Conservation (phyloP, 495 filamentous ascomycete species). For the Penicillium cosmopolitanum region DNA sequence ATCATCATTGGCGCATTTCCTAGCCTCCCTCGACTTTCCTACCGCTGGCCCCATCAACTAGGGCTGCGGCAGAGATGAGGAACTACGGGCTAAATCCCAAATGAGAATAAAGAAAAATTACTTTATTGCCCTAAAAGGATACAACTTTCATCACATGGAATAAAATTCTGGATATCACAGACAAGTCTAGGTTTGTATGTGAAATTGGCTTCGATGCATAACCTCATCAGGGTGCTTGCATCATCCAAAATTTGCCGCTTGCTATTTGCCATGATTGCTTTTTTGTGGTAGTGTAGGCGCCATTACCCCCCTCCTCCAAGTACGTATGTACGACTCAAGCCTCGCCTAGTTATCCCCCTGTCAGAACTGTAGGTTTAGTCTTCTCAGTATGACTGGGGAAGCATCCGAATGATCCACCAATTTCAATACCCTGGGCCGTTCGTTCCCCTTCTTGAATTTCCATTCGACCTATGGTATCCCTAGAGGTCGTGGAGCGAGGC, state of each 20-base stretch:
- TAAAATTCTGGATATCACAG: neutral
- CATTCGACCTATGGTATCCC: conserved; percentile 23
- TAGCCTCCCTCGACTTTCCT: neutral
- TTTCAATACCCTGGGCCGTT: neutral
- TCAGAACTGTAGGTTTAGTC: no score
- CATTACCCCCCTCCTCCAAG: no score
- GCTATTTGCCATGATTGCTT: conserved; percentile 11
- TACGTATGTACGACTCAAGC: no score
- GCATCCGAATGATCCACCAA: neutral
- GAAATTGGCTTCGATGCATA: neutral
- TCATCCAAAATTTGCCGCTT: neutral
- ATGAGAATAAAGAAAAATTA: neutral
- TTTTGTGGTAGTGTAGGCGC: conserved; percentile 1
- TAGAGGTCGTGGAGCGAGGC: conserved; percentile 15
- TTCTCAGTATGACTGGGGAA: neutral
- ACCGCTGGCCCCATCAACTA: neutral
- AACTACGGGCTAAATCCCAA: neutral
- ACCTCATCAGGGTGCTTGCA: conserved; percentile 5
- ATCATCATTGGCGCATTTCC: neutral
- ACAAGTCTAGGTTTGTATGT: neutral
- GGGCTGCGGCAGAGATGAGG: neutral
- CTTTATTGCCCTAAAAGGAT: neutral
- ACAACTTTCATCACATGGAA: neutral
- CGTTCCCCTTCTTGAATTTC: conserved; percentile 10
- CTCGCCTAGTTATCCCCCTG: no score